Percentiles rank a stretch among this genome's conserved stretches.
Conservation (phyloP, 495 filamentous ascomycete genomes). For the Stereocaulon alpinum region DNA sequence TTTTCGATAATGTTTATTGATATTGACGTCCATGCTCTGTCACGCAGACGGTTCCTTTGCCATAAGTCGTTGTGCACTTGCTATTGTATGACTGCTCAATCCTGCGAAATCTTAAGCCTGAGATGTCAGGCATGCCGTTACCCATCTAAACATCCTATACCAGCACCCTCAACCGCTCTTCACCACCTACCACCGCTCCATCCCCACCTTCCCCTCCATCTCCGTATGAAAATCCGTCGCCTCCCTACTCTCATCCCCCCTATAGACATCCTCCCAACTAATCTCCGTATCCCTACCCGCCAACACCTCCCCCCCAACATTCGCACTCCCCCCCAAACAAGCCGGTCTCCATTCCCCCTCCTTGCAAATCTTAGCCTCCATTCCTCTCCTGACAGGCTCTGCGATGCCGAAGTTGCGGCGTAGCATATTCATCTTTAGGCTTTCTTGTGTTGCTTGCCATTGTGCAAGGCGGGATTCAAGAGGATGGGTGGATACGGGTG, state of each 20-base stretch:
- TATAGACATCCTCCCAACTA: slow-evolving; percentile 88
- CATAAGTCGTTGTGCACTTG: slow-evolving; percentile 1
- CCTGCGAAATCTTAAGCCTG: not conserved
- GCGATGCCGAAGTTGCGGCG: slow-evolving; percentile 80
- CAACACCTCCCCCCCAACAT: slow-evolving; percentile 72
- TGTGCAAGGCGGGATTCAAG: slow-evolving; percentile 77
- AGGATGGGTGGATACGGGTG: slow-evolving; percentile 61
- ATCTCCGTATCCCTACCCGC: slow-evolving; percentile 62
- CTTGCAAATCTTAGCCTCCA: slow-evolving; percentile 82
- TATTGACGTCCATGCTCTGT: not conserved
- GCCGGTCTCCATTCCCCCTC: slow-evolving; percentile 45
- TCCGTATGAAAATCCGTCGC: slow-evolving; percentile 62
- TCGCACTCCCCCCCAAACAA: slow-evolving; percentile 34
- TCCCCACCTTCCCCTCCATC: slow-evolving; percentile 81
- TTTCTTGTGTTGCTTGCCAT: slow-evolving; percentile 79
- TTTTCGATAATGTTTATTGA: not conserved
- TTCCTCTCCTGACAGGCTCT: slow-evolving; percentile 87
- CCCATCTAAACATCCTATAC: no score
- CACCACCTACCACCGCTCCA: slow-evolving; percentile 45
- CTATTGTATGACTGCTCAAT: not conserved
- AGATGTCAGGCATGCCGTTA: no score
- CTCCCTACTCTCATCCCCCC: slow-evolving; percentile 23
- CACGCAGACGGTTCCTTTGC: no score
- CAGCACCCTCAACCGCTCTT: not conserved
- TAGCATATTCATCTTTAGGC: slow-evolving; percentile 75